These are phyloP conservation scores for Poteriospumella lacustris DNA, from an alignment of 108 stramenopile genomes.

Conservation along the genomic window DNA sequence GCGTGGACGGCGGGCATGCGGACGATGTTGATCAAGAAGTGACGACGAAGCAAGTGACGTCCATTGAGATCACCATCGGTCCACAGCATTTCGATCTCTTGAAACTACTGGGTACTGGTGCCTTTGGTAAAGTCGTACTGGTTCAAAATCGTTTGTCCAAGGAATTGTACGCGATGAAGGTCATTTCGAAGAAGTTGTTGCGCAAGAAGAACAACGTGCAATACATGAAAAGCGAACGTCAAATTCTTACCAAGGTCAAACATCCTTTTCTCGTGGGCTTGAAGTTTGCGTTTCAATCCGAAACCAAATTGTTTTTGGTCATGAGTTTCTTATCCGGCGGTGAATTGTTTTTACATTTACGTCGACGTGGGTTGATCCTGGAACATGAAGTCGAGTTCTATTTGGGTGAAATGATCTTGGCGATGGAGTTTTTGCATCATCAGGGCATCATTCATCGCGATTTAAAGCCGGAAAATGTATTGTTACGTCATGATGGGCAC, in stretches of 20 bases:
- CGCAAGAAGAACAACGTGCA: constrained; percentile 59
- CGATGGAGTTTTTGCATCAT: constrained; percentile 71
- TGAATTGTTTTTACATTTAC: constrained; percentile 75
- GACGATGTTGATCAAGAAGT: no score
- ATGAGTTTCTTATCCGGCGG: constrained; percentile 52
- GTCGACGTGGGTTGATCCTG: constrained; percentile 70
- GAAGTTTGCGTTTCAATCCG: constrained; percentile 93
- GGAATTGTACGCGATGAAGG: constrained; percentile 23
- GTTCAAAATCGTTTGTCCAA: constrained; percentile 15
- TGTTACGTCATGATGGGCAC: constrained; percentile 79
- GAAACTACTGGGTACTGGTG: constrained; percentile 21
- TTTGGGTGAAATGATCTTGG: constrained; percentile 88
- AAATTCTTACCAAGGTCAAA: constrained; percentile 81
- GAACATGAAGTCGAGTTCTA: constrained; percentile 82
- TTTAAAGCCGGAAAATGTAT: constrained; percentile 85
- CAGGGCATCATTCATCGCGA: constrained; percentile 89
- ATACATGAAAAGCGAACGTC: constrained; percentile 75
- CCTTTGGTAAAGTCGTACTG: constrained; percentile 25
- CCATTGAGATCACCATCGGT: not conserved
- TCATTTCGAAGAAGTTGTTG: constrained; percentile 50
- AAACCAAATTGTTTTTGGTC: constrained; percentile 80
- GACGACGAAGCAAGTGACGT: not conserved
- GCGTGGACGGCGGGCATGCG: no score
- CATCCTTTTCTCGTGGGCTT: constrained; percentile 93
- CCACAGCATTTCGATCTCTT: constrained; percentile 24